Base-by-base conservation (phyloP, 2,329 filamentous ascomycete species). In the Pestalotiopsis sp. region DNA sequence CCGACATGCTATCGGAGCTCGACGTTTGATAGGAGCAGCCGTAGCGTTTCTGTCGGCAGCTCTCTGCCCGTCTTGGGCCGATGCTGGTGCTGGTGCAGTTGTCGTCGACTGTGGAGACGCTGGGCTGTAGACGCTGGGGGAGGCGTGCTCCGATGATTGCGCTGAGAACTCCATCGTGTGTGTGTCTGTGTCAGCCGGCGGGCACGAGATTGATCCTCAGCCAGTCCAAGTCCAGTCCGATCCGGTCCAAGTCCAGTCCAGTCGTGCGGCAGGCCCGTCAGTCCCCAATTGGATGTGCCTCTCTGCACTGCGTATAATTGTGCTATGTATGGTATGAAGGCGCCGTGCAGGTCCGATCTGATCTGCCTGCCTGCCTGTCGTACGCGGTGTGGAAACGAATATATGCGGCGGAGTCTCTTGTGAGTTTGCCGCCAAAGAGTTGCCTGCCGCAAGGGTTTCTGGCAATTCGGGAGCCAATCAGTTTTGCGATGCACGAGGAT, bases 1-100 rank as follows among this genome's bases (percentile, higher is more conserved):
- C 77, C 84, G 81, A 73, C 86, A 88, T 68, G 86, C 86, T 73
- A 87, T 85, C 31, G 84, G 80, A 52, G 85, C 83, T 75, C 84
- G 81, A 64, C 85, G 82, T 75, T 85, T 86, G 74, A 86, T 82
- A 59, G 71, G 70, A 45, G 70, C 70, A 14, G 69, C 70, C 36
- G 64, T 31, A 14, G 17, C 68, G 45, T 17, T n/a, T 9, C 20
- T 52, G 41, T 64, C 63, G 58, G 70, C 72, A 27, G 70, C 36
- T 27, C 27, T 69, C 60, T 58, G 56, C 57, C 66, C 25, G 17
- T 38, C 57, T 17, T 64, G 62, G 59, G 66, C 56, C 60, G 74
- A 58, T n/a, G 63, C 63, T 13, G 14, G 3, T 11, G 20, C 45
- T 52, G 45, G 45, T n/a, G 45, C 20, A 17, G n/a, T 52, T 20